phyloP scores from a whole-genome alignment of 352 stramenopile species.

The Phytopythium sindhum region DNA sequence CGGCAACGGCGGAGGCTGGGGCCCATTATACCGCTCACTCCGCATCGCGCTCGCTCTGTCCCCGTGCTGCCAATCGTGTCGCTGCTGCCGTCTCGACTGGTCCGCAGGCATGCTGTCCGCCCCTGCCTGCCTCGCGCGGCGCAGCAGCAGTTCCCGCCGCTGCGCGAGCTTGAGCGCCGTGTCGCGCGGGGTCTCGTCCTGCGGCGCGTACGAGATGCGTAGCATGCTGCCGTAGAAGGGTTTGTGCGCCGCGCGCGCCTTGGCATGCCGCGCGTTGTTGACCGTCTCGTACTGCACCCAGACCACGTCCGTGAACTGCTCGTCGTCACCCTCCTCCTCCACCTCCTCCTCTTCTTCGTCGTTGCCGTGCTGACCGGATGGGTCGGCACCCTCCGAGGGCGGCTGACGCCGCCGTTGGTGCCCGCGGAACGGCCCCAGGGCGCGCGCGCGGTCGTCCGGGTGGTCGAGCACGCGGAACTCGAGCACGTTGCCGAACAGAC shows the following conservation, averaged over 20 bases:
- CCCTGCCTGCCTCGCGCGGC: constrained; percentile 17
- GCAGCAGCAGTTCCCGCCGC: constrained; percentile 49
- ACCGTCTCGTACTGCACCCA: constrained; percentile 77
- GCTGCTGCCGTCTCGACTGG: background rate
- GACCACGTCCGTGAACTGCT: constrained; percentile 52
- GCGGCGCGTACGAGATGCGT: constrained; percentile 57
- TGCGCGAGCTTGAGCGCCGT: constrained; percentile 60
- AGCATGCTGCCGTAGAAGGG: constrained; percentile 65
- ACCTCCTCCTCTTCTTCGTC: background rate
- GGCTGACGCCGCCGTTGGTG: background rate
- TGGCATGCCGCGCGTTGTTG: constrained; percentile 71
- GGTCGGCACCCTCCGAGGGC: constrained; percentile 10
- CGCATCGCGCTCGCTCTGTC: background rate
- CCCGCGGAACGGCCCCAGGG: constrained; percentile 9
- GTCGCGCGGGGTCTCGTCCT: constrained; percentile 55
- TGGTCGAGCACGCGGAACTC: constrained; percentile 54
- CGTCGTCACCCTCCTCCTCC: constrained; percentile 20
- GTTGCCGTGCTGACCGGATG: background rate
- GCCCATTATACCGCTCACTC: constrained; percentile 28
- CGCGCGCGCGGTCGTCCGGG: constrained; percentile 29
- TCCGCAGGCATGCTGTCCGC: background rate
- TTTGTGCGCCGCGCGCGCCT: constrained; percentile 49
- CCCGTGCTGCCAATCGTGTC: background rate
- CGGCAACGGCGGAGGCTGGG: constrained; percentile 26
- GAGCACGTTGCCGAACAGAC: constrained; percentile 47